Evolutionary conservation across 352 stramenopile genomes (phyloP).

Genomic region (Globisporangium sylvaticum): DNA sequence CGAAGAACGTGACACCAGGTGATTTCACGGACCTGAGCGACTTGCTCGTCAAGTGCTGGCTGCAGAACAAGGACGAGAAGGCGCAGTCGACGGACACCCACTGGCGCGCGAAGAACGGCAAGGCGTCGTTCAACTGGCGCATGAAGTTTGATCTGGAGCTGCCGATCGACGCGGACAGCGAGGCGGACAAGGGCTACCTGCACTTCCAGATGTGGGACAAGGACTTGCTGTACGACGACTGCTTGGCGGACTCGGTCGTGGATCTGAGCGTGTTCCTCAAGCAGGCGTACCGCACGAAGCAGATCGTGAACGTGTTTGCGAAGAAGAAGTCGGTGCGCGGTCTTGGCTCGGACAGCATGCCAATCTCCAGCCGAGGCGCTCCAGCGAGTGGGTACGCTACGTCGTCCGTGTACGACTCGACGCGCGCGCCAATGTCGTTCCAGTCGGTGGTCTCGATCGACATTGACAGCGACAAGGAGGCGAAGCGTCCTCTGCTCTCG

Average conservation of each 20-base stretch:
- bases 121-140: slow-evolving; percentile 93
- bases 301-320: slow-evolving; percentile 69
- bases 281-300: slow-evolving; percentile 61
- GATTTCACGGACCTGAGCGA: slow-evolving; percentile 88
- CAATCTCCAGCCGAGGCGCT: slow-evolving; percentile 21
- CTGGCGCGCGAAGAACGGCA: slow-evolving; percentile 92
- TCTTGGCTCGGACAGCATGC: slow-evolving; percentile 29
- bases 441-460: slow-evolving; percentile 12
- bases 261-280: slow-evolving; percentile 65
- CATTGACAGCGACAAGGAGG: slow-evolving; percentile 23
- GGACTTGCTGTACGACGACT: slow-evolving; percentile 75
- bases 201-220: slow-evolving; percentile 83
- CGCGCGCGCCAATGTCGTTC: slow-evolving; percentile 9
- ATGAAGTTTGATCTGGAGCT: slow-evolving; percentile 91
- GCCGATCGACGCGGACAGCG: slow-evolving; percentile 61
- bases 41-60: slow-evolving; percentile 88
- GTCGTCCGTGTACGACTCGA: slow-evolving; percentile 15
- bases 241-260: slow-evolving; percentile 66
- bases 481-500: slow-evolving; percentile 6
- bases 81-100: slow-evolving; percentile 91
- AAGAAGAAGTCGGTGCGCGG: slow-evolving; percentile 62
- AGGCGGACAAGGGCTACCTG: slow-evolving; percentile 62
- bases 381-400: slow-evolving; percentile 10
- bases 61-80: slow-evolving; percentile 74
- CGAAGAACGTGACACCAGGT: slow-evolving; percentile 81